Conservation (phyloP, 202 grass and related monocot genomes). For the Schoenoplectus triqueter region DNA sequence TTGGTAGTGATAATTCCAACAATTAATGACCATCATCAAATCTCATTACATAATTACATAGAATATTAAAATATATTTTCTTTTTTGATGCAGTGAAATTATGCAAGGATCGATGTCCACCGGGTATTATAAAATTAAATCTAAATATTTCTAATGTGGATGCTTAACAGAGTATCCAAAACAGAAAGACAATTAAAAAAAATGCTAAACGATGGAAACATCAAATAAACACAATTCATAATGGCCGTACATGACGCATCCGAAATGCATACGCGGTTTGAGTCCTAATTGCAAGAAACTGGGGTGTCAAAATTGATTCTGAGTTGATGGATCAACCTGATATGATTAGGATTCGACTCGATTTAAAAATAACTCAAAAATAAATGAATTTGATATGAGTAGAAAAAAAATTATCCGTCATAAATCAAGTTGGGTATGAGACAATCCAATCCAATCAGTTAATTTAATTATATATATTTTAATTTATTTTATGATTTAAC, state of each 20-base stretch:
- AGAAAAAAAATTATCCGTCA: too few species aligned
- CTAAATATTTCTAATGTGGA: not conserved
- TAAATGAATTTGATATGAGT: too few species aligned
- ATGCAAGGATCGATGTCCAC: not conserved
- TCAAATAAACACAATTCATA: not conserved
- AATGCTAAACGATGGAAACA: not conserved
- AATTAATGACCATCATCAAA: not conserved
- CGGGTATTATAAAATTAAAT: not conserved
- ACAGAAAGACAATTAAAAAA: not conserved
- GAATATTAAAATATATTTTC: not conserved
- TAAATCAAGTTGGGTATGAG: too few species aligned
- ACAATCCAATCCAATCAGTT: too few species aligned
- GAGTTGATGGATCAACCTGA: too few species aligned
- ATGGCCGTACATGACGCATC: not conserved
- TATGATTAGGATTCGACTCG: too few species aligned
- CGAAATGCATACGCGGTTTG: constrained; percentile 15
- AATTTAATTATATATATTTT: too few species aligned
- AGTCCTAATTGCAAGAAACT: not conserved
- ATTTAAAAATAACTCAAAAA: too few species aligned
- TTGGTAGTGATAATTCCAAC: not conserved
- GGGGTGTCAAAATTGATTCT: too few species aligned
- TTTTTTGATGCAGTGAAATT: not conserved
- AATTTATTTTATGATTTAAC: too few species aligned
- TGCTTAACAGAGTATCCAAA: not conserved
- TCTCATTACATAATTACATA: not conserved